These are phyloP conservation scores for Coniosporium tulheliwenetii DNA, from an alignment of 2,329 filamentous ascomycete species.

Conservation along the genomic window DNA sequence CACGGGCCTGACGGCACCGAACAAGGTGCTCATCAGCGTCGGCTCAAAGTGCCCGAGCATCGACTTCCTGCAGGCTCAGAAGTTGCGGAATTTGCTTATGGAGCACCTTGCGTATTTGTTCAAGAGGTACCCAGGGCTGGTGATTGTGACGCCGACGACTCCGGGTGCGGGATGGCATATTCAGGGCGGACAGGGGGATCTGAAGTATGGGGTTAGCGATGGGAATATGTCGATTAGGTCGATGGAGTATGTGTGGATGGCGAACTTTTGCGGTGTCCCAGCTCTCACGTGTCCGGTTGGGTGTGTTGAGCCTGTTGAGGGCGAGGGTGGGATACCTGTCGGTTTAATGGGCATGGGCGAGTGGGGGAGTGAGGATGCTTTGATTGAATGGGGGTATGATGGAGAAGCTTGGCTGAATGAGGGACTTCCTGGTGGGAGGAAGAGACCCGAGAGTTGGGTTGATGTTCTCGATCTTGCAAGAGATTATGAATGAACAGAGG, in stretches of 20 bases:
- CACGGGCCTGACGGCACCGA: constrained; percentile 45
- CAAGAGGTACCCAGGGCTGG: constrained; percentile 52
- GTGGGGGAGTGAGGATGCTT: constrained; percentile 36
- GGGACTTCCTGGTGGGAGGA: constrained; percentile 14
- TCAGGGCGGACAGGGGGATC: constrained; percentile 43
- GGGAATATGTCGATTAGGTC: constrained; percentile 55
- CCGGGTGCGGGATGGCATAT: constrained; percentile 64
- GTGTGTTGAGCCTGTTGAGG: constrained; percentile 44
- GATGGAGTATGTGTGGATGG: constrained; percentile 77
- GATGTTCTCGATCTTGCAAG: constrained; percentile 18
- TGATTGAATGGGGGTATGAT: constrained; percentile 38
- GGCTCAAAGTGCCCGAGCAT: constrained; percentile 47
- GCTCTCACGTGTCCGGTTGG: constrained; percentile 61
- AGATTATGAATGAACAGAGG: neutral
- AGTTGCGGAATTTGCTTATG: constrained; percentile 64
- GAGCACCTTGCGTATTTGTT: constrained; percentile 59
- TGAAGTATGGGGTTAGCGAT: constrained; percentile 51
- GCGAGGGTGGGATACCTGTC: constrained; percentile 39
- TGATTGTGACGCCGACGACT: constrained; percentile 66
- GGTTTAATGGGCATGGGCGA: constrained; percentile 39
- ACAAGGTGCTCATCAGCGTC: constrained; percentile 53
- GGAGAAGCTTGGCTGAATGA: constrained; percentile 31
- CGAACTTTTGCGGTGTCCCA: constrained; percentile 69
- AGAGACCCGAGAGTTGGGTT: constrained; percentile 20
- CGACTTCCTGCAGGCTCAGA: constrained; percentile 59